Percentiles rank a stretch among this genome's conserved stretches.
Conservation (phyloP, 805 yeast genomes). For the Myxozyma nipponensis region DNA sequence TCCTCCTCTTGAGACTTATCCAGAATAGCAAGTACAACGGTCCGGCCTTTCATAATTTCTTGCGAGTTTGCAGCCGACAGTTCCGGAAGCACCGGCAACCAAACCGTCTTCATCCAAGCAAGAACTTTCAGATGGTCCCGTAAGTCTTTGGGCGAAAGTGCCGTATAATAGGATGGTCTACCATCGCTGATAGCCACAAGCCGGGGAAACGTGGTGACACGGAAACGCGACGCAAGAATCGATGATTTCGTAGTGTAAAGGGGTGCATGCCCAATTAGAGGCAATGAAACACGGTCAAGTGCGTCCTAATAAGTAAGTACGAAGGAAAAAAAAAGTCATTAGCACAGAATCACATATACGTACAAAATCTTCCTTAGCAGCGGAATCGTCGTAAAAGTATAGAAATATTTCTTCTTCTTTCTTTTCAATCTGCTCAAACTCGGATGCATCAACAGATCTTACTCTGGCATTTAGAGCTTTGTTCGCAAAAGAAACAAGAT, state of each 20-base stretch:
- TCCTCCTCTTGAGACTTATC: slow-evolving; percentile 33
- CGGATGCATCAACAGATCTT: slow-evolving; percentile 31
- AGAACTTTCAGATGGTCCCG: slow-evolving; percentile 33
- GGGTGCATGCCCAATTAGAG: slow-evolving; percentile 35
- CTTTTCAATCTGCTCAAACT: slow-evolving; percentile 30
- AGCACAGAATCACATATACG: background rate
- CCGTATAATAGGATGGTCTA: slow-evolving; percentile 32
- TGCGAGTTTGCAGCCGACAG: slow-evolving; percentile 37
- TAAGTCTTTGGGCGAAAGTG: slow-evolving; percentile 35
- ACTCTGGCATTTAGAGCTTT: slow-evolving; percentile 33
- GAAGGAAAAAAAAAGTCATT: background rate
- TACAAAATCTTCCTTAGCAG: slow-evolving; percentile 40
- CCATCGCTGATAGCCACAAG: slow-evolving; percentile 34
- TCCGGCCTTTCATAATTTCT: slow-evolving; percentile 33
- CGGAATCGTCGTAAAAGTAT: slow-evolving; percentile 40
- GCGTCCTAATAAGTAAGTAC: slow-evolving; percentile 33
- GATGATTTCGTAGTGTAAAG: slow-evolving; percentile 33
- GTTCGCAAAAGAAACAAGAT: slow-evolving; percentile 37
- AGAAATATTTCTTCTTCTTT: slow-evolving; percentile 36
- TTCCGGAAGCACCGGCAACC: slow-evolving; percentile 39
- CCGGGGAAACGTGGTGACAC: slow-evolving; percentile 34
- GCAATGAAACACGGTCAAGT: slow-evolving; percentile 35
- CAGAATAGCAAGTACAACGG: slow-evolving; percentile 35
- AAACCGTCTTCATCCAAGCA: slow-evolving; percentile 36
- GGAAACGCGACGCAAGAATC: slow-evolving; percentile 32